phyloP scores from a whole-genome alignment of 192 early-diverging fungal species.

The Podila minutissima region DNA sequence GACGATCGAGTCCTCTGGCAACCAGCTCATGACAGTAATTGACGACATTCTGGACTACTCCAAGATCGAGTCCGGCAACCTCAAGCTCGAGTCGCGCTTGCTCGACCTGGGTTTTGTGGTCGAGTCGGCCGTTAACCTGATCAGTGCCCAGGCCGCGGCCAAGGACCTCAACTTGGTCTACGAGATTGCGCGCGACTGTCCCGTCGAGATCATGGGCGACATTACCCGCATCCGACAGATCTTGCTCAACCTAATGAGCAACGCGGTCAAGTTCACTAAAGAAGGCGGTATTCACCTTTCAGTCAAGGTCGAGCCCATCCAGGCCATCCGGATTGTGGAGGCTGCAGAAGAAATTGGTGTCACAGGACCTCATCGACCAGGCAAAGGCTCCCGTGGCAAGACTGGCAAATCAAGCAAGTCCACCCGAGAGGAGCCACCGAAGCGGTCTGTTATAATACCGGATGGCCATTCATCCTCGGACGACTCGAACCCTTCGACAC shows the following conservation, averaged over 20 bases:
- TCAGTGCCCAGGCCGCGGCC: slow-evolving; percentile 67
- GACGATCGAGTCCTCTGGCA: slow-evolving; percentile 56
- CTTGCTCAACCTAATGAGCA: slow-evolving; percentile 61
- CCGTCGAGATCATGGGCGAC: slow-evolving; percentile 57
- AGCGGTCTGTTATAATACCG: neutral
- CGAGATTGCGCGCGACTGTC: slow-evolving; percentile 60
- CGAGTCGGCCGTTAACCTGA: slow-evolving; percentile 70
- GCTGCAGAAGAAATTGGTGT: neutral
- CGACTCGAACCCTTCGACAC: slow-evolving; percentile 1
- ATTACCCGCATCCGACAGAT: slow-evolving; percentile 64
- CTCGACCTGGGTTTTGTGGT: slow-evolving; percentile 66
- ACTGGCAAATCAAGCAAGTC: neutral
- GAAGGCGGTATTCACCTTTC: slow-evolving; percentile 49
- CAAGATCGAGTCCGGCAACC: slow-evolving; percentile 82
- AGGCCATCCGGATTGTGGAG: slow-evolving; percentile 22
- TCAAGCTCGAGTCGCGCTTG: slow-evolving; percentile 73
- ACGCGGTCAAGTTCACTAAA: slow-evolving; percentile 66
- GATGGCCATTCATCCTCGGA: slow-evolving; percentile 11
- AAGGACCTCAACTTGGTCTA: slow-evolving; percentile 69
- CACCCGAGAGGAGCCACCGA: neutral
- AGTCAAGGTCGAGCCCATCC: slow-evolving; percentile 31
- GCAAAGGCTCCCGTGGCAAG: neutral
- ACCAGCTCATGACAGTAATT: slow-evolving; percentile 57
- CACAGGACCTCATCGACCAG: too few species aligned
- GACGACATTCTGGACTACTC: slow-evolving; percentile 73